A percentile compares a stretch with the other conserved stretches of the same genome.
These are phyloP conservation scores for Trichoderma atroviride DNA, from an alignment of 2,329 filamentous ascomycete genomes.

Conservation along the genomic window DNA sequence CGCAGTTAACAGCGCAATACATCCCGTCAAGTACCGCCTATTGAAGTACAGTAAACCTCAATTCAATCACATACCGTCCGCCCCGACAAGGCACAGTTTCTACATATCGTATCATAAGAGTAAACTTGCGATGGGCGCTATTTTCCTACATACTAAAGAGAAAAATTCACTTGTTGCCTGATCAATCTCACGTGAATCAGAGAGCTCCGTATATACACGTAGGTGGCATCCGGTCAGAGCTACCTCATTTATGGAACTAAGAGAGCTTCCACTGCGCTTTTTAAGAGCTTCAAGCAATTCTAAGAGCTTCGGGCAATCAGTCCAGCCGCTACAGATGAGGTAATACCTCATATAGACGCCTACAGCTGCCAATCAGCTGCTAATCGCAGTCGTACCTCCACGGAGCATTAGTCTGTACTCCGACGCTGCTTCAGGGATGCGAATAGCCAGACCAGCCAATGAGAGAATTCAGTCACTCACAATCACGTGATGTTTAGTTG, in stretches of 20 bases:
- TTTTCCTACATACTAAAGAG: neutral
- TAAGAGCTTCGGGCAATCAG: neutral
- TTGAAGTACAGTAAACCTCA: neutral
- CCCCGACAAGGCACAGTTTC: neutral
- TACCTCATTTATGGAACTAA: neutral
- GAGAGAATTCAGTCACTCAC: neutral
- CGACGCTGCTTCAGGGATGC: conserved; percentile 3
- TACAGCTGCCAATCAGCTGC: too few species aligned
- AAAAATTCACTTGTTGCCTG: neutral
- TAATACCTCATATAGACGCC: neutral
- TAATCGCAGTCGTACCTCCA: neutral
- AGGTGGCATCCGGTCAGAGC: neutral
- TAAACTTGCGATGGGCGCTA: neutral
- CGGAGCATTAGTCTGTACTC: conserved; percentile 24
- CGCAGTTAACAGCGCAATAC: neutral
- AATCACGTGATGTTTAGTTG: neutral
- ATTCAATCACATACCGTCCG: neutral
- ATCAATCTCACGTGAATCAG: neutral
- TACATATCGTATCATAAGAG: neutral
- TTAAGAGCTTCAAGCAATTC: neutral
- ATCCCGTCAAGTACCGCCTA: neutral
- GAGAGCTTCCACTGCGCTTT: neutral
- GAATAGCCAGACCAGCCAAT: conserved; percentile 7
- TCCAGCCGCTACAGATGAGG: neutral
- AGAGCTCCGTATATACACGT: neutral